Evolutionary conservation across 495 filamentous ascomycete genomes (phyloP).

Genomic region (Choiromyces venosus): DNA sequence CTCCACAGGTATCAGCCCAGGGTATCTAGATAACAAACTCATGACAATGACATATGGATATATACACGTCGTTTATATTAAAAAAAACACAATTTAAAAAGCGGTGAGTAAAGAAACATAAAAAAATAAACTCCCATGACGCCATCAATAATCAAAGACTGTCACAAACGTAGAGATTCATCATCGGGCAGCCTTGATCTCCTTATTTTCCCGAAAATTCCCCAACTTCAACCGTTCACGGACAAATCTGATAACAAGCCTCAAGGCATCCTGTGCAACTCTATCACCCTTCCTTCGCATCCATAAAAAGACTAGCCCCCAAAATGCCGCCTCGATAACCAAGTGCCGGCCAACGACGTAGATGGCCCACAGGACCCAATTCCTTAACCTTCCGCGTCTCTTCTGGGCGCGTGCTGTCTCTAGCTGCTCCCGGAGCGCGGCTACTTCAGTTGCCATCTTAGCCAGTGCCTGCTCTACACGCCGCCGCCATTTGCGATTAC

Average conservation of each 20-base stretch:
- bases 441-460: conserved; percentile 85
- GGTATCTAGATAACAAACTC: not conserved
- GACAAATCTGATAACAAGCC: conserved; percentile 56
- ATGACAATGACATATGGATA: not conserved
- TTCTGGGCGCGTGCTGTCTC: conserved; percentile 59
- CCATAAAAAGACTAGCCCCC: conserved; percentile 69
- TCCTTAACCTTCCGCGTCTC: conserved; percentile 50
- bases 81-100: not conserved
- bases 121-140: not conserved
- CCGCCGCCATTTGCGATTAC: conserved; percentile 56
- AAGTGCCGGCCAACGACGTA: conserved; percentile 69
- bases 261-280: conserved; percentile 69
- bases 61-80: not conserved
- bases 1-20: not conserved
- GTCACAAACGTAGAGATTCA: not conserved
- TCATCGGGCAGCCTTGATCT: conserved; percentile 1
- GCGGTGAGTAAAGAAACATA: not conserved
- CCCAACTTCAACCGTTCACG: conserved; percentile 56
- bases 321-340: conserved; percentile 61
- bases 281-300: conserved; percentile 71
- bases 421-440: conserved; percentile 88
- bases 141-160: not conserved
- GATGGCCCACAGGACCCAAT: conserved; percentile 69
- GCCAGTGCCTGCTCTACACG: conserved; percentile 82
- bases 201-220: conserved; percentile 14